Percentiles rank a stretch among this genome's conserved stretches.
phyloP scores from a whole-genome alignment of 306 rosid genomes.

The Castanea mollissima region DNA sequence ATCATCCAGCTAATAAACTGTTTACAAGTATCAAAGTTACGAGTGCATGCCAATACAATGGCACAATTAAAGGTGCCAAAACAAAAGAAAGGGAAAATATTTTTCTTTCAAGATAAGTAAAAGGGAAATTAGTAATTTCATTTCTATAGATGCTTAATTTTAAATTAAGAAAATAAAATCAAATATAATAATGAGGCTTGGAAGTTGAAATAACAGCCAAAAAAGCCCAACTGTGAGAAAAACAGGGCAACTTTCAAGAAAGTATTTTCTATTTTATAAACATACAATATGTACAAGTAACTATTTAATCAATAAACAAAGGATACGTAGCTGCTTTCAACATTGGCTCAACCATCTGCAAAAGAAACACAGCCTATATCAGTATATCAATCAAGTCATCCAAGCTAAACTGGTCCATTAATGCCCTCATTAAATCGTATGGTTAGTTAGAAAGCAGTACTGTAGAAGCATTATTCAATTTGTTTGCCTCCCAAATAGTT shows the following conservation, averaged over 20 bases:
- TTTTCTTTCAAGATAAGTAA: background rate
- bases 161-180: too few species aligned
- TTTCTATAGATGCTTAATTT: background rate
- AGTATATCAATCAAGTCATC: background rate
- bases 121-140: background rate
- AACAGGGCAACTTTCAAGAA: background rate
- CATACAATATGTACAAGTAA: slow-evolving; percentile 6
- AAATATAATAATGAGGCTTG: background rate
- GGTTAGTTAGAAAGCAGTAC: background rate
- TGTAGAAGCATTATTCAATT: background rate
- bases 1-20: background rate
- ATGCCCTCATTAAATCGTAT: background rate
- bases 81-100: background rate
- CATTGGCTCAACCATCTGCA: slow-evolving; percentile 95
- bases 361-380: slow-evolving; percentile 8
- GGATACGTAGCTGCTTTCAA: slow-evolving; percentile 92
- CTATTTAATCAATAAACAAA: slow-evolving; percentile 14
- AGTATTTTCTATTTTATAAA: background rate
- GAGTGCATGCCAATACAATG: background rate
- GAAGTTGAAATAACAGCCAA: background rate
- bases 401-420: background rate
- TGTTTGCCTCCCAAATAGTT: background rate
- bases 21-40: background rate
- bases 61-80: background rate
- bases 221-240: background rate